Base-by-base conservation (phyloP, 73 alveolate genomes). In the Stentor roeselii region DNA sequence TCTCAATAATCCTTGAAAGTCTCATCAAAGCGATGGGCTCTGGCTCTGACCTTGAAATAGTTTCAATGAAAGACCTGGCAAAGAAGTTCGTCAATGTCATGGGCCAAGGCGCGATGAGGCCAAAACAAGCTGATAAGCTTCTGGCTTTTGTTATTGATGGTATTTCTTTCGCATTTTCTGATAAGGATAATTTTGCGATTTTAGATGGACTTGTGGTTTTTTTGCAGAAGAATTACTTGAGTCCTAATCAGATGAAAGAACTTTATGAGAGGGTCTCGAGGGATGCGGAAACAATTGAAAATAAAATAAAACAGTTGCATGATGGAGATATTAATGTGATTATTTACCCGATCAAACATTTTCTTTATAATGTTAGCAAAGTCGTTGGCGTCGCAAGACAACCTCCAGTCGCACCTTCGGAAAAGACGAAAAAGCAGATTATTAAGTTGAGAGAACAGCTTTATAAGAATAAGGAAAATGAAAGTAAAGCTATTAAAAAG, bases 261-360 rank as follows among this genome's bases (percentile, higher is more conserved):
- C 34, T 67, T 36, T 67, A 67, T 2, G 80, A 67, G 14, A 67
- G 80, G 80, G 37, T 67, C 14, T 67, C 80, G 34, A 67, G 34
- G 34, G 80, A 67, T 67, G 80, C 80, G 14, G 80, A 67, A 30
- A 67, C n/a, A 30, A 67, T 67, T 21, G 80, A 67, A 67, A 32
- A 34, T 21, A 67, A 67, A 67, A 67, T 67, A 67, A 67, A 67
- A 34, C 41, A 67, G 2, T 21, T 11, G 6, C 80, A 67, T 2
- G 80, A 67, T 27, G 37, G 41, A 21, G 80, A 67, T 67, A 32
- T 67, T 27, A 27, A 67, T 27, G 37, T 21, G 21, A 21, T 67
- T 21, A 67, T 67, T 36, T 67, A 27, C 2, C 80, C 80, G 21
- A 32, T 67, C 11, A 67, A 67, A 67, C 80, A 67, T 27, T 67